Evolutionary conservation across 2,329 filamentous ascomycete genomes (phyloP), one percentile per base, ranked within the genome.

Genomic region (Stenocarpella maydis): DNA sequence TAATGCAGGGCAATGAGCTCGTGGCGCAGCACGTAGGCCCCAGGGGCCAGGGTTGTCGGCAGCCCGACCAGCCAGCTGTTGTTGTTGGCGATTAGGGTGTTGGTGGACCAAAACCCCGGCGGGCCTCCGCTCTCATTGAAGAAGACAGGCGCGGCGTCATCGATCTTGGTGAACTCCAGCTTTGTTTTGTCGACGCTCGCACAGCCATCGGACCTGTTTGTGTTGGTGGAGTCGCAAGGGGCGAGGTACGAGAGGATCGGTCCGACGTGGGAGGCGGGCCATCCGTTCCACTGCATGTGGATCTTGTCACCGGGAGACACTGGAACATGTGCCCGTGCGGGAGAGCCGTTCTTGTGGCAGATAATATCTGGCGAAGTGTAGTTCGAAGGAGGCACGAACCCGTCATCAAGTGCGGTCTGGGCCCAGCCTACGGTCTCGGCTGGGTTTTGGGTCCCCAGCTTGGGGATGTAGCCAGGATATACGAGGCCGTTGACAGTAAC

Each of bases 221-320:
- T 28, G 28, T 68, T 68, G 37, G 68, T 52, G 0, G 45, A 37
- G n/a, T 54, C 65, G 66, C 79, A 81, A n/a, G 76, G 77, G 12
- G 81, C 81, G 0, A 82, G 73, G 71, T 83, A 82, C 17, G 79
- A 78, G 67, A 82, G 73, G 17, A 80, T 76, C 1, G 83, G 83
- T 0, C 83, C 83, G 47, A 80, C 75, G 65, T 84, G 83, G 63
- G 82, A 84, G 5, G 84, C 79, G 8, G 89, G 89, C 89, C 89
- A 91, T 37, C 80, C 80, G 65, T 83, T 88, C 89, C 89, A 91
- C 73, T 89, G 84, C 43, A 91, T 79, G 73, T 86, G 81, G 70
- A 91, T 77, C 10, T 78, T 82, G 69, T 83, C 82, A 71, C 89
- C 90, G 14, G 88, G 87, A 19, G 81, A 80, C 55, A 91, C 83